A percentile compares a stretch with the other conserved stretches of the same genome.
phyloP scores from a whole-genome alignment of 768 basidiomycete species.

The Termitomyces sp. region DNA sequence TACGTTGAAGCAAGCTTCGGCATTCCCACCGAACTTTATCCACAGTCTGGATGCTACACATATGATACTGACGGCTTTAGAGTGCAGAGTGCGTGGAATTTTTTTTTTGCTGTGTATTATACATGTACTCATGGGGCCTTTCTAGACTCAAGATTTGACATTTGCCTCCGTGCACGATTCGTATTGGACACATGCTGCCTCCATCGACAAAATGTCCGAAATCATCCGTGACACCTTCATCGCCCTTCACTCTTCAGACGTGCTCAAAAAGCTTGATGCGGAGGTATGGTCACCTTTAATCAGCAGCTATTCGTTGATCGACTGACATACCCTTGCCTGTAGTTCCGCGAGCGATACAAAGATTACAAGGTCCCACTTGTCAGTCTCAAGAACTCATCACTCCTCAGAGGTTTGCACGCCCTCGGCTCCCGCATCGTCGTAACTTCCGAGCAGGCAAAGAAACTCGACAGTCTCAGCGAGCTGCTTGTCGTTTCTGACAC shows the following conservation, averaged over 20 bases:
- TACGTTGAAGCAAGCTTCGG: constrained; percentile 82
- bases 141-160: constrained; percentile 62
- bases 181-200: constrained; percentile 94
- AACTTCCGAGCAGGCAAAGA: constrained; percentile 31
- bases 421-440: constrained; percentile 42
- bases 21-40: constrained; percentile 98
- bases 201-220: constrained; percentile 82
- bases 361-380: constrained; percentile 61
- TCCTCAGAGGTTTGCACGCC: constrained; percentile 33
- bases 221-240: constrained; percentile 94
- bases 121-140: not conserved
- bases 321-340: not conserved
- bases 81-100: constrained; percentile 60
- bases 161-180: constrained; percentile 99
- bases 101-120: not conserved
- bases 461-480: constrained; percentile 22
- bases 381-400: constrained; percentile 29
- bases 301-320: not conserved
- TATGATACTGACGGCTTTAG: constrained; percentile 94
- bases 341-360: constrained; percentile 78
- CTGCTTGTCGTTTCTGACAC: constrained; percentile 33
- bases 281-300: constrained; percentile 51
- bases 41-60: constrained; percentile 97
- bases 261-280: constrained; percentile 61
- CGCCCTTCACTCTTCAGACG: constrained; percentile 82